Evolutionary conservation across 2,329 filamentous ascomycete genomes (phyloP).

Genomic region (Fusarium nelsonii): DNA sequence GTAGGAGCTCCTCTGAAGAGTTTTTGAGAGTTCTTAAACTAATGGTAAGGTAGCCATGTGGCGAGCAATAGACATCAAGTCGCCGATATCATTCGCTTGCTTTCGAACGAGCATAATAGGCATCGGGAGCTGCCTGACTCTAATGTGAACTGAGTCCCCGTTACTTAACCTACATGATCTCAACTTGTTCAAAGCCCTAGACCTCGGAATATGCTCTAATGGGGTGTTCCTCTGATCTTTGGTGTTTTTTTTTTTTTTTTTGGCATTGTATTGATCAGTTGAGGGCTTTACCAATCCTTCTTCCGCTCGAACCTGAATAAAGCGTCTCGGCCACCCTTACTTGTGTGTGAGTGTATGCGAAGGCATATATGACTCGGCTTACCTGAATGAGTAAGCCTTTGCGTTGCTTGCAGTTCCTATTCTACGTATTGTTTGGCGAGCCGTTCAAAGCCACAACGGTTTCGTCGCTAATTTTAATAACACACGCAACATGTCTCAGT

Average conservation of each 20-base stretch:
- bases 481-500: constrained; percentile 8
- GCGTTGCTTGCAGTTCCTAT: constrained; percentile 5
- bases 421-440: constrained; percentile 4
- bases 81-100: not conserved
- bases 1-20: not conserved
- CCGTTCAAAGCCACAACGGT: constrained; percentile 38
- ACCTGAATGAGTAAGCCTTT: constrained; percentile 43
- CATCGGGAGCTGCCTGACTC: not conserved
- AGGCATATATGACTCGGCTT: constrained; percentile 38
- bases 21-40: not conserved
- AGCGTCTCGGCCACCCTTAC: not conserved
- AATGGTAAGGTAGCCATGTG: too few relatives aligned
- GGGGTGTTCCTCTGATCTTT: not conserved
- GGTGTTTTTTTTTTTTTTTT: not conserved
- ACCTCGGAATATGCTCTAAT: not conserved
- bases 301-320: not conserved
- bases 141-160: not conserved
- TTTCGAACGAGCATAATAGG: not conserved
- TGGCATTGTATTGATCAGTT: not conserved
- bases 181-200: not conserved
- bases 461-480: constrained; percentile 22
- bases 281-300: not conserved
- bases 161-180: not conserved
- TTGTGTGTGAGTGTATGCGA: constrained; percentile 2
- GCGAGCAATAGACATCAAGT: not conserved